Evolutionary conservation across 495 filamentous ascomycete genomes (phyloP), one percentile per base, ranked within the genome.

Genomic region (Xylaria bambusicola): DNA sequence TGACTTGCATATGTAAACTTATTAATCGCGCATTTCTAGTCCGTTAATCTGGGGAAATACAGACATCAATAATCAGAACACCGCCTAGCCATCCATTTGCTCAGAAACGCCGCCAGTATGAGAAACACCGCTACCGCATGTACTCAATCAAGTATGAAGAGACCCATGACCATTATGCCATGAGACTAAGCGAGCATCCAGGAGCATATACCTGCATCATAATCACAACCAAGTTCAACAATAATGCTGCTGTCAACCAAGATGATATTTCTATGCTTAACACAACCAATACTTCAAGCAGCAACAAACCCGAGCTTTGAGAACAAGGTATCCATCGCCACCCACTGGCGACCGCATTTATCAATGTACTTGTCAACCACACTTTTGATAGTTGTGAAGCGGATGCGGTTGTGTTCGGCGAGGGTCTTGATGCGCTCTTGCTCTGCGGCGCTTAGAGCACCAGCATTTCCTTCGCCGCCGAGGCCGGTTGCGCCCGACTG

Each of bases 281-380:
- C 15, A 41, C 26, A 40, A 35, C 21, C 36, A 42, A 40, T 4
- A 18, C n/a, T 13, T 56, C 56, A 73, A 38, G 55, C 61, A 63
- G 73, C 69, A 6, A 62, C 60, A 60, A 81, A 78, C 31, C 82
- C 82, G 15, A 84, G 48, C 72, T 82, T 83, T 2, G 74, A 73
- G 72, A 98, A 98, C 59, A 98, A 76, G 68, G 78, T 85, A 74
- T 93, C 92, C 94, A 98, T 98, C 57, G 90, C 90, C 54, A 98
- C 94, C 92, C 92, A 98, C 74, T 89, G 89, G 70, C 92, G 80
- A 33, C 95, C 94, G 79, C 92, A 97, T 80, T 92, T 94, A 69
- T 90, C 90, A 73, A 98, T 73, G 76, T 97, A 95, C 68, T 73
- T 86, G 59, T 91, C 91, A 10, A 95, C 92, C n/a, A 90, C 86